Evolutionary conservation across 371 early-diverging fungal genomes (phyloP).

Genomic region (Apophysomyces ossiformis): DNA sequence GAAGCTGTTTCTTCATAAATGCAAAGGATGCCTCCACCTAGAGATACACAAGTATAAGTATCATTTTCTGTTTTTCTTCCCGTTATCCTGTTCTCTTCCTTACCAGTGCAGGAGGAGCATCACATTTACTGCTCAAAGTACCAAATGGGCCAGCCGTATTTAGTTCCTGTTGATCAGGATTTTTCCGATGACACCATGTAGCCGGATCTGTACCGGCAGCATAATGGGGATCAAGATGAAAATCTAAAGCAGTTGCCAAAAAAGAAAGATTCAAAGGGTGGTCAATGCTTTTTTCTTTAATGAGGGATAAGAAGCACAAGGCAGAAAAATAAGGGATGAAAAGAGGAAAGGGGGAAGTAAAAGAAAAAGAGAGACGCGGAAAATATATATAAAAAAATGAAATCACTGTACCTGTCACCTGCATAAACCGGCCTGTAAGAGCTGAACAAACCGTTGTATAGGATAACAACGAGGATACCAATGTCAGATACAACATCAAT

Average conservation of each 20-base stretch:
- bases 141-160: constrained; percentile 24
- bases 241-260: constrained; percentile 12
- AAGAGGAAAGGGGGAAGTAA: no score
- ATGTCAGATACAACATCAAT: neutral
- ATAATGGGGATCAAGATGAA: constrained; percentile 21
- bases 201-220: neutral
- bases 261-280: no score
- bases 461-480: neutral
- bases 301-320: no score
- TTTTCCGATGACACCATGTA: constrained; percentile 12
- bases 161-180: neutral
- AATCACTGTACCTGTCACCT: constrained; percentile 24
- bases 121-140: constrained; percentile 28
- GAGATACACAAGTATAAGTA: neutral
- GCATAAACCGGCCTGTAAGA: constrained; percentile 29
- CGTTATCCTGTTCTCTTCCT: neutral
- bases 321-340: no score
- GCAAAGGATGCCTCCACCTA: constrained; percentile 35
- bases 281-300: neutral
- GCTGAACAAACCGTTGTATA: neutral
- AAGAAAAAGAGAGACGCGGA: neutral
- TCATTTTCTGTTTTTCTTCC: neutral
- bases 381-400: neutral
- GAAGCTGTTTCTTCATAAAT: constrained; percentile 30
- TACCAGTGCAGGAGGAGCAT: constrained; percentile 27